phyloP scores from a whole-genome alignment of 345 rosid species.

The Eucalyptus grandis region DNA sequence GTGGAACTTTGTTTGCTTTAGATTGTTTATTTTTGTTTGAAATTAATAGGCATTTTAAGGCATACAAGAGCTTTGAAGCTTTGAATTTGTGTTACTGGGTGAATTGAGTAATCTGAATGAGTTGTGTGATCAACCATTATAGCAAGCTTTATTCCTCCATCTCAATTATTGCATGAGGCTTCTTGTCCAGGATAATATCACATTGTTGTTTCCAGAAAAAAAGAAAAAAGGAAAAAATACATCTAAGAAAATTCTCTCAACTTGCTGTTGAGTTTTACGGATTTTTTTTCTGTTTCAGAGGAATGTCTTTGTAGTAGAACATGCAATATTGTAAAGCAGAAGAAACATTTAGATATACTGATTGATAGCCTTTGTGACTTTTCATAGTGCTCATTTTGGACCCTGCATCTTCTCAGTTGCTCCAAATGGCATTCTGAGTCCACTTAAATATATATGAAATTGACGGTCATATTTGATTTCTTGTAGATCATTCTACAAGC shows the following conservation, averaged over 20 bases:
- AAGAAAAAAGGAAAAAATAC: neutral
- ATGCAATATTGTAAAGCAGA: neutral
- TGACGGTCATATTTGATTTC: neutral
- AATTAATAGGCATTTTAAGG: neutral
- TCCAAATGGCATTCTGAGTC: neutral
- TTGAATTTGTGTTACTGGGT: neutral
- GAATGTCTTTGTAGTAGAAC: neutral
- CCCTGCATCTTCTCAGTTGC: neutral
- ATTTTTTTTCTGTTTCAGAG: neutral
- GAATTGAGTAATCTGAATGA: neutral
- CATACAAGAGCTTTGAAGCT: neutral
- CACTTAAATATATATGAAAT: neutral
- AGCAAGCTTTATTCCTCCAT: neutral
- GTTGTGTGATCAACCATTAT: neutral
- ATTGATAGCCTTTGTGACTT: neutral
- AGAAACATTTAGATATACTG: neutral
- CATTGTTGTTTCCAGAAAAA: neutral
- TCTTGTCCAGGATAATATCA: neutral
- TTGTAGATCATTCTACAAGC: slow-evolving; percentile 75
- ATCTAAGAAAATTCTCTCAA: neutral
- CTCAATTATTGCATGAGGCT: neutral
- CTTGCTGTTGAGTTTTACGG: neutral
- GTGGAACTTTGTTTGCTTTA: neutral
- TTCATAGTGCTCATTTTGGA: neutral
- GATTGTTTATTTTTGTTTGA: neutral